Evolutionary conservation across 2,329 filamentous ascomycete genomes (phyloP).

Genomic region (Fusarium siculi): DNA sequence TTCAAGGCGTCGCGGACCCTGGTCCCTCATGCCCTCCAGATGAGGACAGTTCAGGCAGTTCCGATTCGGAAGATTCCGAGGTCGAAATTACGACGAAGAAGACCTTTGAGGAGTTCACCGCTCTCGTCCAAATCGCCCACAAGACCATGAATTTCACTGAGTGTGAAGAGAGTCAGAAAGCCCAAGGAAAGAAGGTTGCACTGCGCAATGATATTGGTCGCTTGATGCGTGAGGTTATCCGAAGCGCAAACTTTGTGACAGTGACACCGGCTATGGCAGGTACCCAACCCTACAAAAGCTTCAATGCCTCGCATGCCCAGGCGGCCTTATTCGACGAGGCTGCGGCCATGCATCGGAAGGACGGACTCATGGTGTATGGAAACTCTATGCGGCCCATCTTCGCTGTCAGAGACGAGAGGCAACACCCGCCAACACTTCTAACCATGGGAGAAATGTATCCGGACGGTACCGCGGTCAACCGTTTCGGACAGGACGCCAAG

Average conservation of each 20-base stretch:
- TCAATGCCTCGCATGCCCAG: background rate
- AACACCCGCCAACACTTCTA: background rate
- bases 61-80: too few species aligned
- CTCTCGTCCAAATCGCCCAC: background rate
- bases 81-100: rapidly evolving
- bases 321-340: background rate
- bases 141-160: background rate
- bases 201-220: background rate
- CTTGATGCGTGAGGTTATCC: background rate
- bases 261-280: background rate
- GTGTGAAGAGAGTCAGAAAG: background rate
- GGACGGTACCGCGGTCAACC: background rate
- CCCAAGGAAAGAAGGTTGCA: background rate
- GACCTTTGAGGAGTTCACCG: background rate
- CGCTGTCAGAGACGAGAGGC: background rate
- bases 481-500: background rate
- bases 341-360: background rate
- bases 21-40: background rate
- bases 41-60: rapidly evolving
- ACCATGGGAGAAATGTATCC: background rate
- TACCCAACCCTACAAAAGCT: background rate
- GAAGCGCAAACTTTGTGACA: background rate
- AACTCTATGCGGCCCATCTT: background rate
- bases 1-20: background rate
- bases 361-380: background rate